Evolutionary conservation across 768 basidiomycete genomes (phyloP), one percentile per base, ranked within the genome.

Genomic region (Lentinus tigrinus): DNA sequence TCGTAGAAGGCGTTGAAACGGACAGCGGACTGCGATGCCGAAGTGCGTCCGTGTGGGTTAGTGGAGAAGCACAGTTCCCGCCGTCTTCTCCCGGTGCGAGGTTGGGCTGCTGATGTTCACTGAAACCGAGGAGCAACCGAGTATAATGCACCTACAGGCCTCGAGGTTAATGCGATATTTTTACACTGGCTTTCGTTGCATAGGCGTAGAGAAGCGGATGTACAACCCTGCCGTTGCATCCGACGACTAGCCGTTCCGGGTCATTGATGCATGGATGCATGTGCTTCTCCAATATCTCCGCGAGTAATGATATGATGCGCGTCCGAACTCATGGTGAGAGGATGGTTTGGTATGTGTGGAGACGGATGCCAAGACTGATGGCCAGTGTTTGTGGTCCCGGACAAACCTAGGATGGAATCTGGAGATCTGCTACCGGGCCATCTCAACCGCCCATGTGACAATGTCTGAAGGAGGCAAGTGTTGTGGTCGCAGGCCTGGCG

Each of bases 1-100:
- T 47, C 39, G 40, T 59, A 39, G 58, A 59, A 59, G 52, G 52
- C 40, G 47, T 49, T 49, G 46, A 42, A 49, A 51, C 36, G 38
- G 47, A 31, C 46, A 26, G 39, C 19, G 42, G 19, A 31, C 38
- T 31, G 31, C 13, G 24, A 14, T 39, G 38, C 58, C 58, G 58
- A 59, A n/a, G 58, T 48, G 46, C 14, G 26, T 26, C 58, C 58
- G 58, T 36, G 31, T 6, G 47, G 16, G 19, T 38, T 19, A 36
- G 52, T 49, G 24, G 6, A 44, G 47, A 31, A 26, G 47, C 40
- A 39, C 19, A n/a, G 21, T 27, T 7, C 2, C 21, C n/a, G 0
- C 27, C 16, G 4, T 24, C 40, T 59, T 54, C 47, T 54, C 34
- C 47, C 19, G 28, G 37, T 28, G 38, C 14, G 14, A 34, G n/a